Percentiles rank a stretch among this genome's conserved stretches.
phyloP scores from a whole-genome alignment of 371 early-diverging fungal species.

The Sporodiniella umbellata region DNA sequence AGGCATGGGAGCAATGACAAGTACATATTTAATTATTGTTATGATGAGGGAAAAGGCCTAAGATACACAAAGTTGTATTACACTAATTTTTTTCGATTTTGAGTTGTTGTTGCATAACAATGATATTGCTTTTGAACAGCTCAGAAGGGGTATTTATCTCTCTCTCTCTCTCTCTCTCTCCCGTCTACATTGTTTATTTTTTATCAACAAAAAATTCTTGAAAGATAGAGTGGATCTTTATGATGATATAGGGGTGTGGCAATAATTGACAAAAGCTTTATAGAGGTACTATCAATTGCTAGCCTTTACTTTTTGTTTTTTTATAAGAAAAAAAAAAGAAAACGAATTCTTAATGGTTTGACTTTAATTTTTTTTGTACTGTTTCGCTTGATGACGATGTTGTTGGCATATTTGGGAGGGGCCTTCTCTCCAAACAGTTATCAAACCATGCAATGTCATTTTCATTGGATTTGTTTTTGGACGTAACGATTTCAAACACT shows the following conservation, averaged over 20 bases:
- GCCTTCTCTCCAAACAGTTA: slow-evolving; percentile 10
- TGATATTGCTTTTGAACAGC: slow-evolving; percentile 9
- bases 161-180: slow-evolving; percentile 2
- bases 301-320: background rate
- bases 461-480: slow-evolving; percentile 1
- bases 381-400: slow-evolving; percentile 4
- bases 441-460: slow-evolving; percentile 9
- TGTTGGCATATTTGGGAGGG: slow-evolving; percentile 9
- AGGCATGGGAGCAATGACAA: slow-evolving; percentile 6
- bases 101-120: slow-evolving; percentile 9
- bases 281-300: slow-evolving; percentile 10
- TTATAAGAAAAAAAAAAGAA: background rate
- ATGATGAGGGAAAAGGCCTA: slow-evolving; percentile 8
- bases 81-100: slow-evolving; percentile 9
- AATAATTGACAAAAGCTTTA: slow-evolving; percentile 8
- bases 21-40: slow-evolving; percentile 14
- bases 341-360: background rate
- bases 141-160: slow-evolving; percentile 6
- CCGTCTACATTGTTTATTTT: slow-evolving; percentile 9
- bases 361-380: slow-evolving; percentile 5
- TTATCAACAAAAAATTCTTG: slow-evolving; percentile 7
- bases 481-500: slow-evolving; percentile 4
- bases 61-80: too few species aligned
- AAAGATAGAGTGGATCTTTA: slow-evolving; percentile 10
- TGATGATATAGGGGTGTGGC: slow-evolving; percentile 10